Evolutionary conservation across 1,284 basidiomycete species (phyloP).

Genomic region (Tremellales sp.): DNA sequence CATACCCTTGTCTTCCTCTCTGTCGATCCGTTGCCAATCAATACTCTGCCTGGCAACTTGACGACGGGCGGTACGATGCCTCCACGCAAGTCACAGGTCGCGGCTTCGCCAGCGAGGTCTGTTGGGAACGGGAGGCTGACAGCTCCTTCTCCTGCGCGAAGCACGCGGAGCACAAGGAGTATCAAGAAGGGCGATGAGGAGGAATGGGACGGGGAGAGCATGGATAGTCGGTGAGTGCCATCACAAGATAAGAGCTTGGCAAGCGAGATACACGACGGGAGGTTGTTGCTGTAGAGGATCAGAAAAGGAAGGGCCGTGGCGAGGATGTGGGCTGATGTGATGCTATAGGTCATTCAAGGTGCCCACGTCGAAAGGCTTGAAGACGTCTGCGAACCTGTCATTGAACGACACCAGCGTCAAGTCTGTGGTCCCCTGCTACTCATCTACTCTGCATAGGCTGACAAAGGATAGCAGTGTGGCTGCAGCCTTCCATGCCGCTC

Average conservation of each 20-base stretch:
- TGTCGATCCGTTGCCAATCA: no score
- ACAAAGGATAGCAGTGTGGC: constrained; percentile 22
- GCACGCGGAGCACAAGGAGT: constrained; percentile 21
- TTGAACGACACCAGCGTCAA: constrained; percentile 39
- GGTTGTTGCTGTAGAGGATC: no score
- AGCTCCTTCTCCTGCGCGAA: constrained; percentile 29
- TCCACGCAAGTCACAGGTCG: constrained; percentile 12
- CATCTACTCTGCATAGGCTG: not conserved
- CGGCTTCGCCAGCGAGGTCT: constrained; percentile 8
- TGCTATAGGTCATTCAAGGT: constrained; percentile 20
- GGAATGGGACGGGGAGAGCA: constrained; percentile 31
- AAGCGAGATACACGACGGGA: no score
- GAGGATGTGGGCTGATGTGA: not conserved
- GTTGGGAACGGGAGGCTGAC: constrained; percentile 1
- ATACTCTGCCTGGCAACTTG: not conserved
- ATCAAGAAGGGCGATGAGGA: constrained; percentile 19
- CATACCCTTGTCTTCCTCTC: no score
- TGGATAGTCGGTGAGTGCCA: constrained; percentile 23
- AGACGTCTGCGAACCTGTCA: constrained; percentile 12
- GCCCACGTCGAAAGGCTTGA: constrained; percentile 13
- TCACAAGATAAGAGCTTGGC: no score
- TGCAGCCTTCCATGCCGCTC: constrained; percentile 34
- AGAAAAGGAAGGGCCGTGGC: not conserved
- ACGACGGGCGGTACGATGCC: constrained; percentile 11
- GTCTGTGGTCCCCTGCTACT: constrained; percentile 12